phyloP scores from a whole-genome alignment of 441 rosid species.

The Corymbia citriodora region DNA sequence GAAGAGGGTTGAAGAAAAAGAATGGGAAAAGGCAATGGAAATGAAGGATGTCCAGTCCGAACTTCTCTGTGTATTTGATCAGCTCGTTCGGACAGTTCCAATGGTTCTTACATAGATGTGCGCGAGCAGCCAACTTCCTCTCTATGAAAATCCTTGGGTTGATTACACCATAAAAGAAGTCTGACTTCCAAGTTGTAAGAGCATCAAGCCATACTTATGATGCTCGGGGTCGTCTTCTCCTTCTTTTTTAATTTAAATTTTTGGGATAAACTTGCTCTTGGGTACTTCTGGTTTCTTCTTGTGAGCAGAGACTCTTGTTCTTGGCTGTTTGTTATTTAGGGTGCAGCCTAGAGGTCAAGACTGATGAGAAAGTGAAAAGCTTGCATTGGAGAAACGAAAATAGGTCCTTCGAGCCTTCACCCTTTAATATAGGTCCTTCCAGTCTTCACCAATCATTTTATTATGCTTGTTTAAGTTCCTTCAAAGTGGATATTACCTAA shows the following conservation, averaged over 20 bases:
- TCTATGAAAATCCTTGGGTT: neutral
- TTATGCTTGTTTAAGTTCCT: neutral
- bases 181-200: neutral
- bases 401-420: neutral
- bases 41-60: neutral
- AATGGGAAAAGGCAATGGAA: neutral
- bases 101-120: neutral
- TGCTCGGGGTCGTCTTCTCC: neutral
- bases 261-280: neutral
- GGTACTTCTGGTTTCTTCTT: neutral
- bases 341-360: neutral
- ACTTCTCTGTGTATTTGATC: neutral
- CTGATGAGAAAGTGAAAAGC: neutral
- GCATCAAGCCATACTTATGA: neutral
- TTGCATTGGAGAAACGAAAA: neutral
- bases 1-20: neutral
- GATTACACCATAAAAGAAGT: neutral
- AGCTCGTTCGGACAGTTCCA: neutral
- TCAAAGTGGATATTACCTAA: neutral
- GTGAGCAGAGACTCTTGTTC: neutral
- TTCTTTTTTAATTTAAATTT: accelerated
- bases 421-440: neutral
- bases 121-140: neutral
- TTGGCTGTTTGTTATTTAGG: neutral
- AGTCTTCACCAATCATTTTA: neutral